Base-by-base conservation (phyloP, 1,284 basidiomycete species). In the Heimioporus retisporus region DNA sequence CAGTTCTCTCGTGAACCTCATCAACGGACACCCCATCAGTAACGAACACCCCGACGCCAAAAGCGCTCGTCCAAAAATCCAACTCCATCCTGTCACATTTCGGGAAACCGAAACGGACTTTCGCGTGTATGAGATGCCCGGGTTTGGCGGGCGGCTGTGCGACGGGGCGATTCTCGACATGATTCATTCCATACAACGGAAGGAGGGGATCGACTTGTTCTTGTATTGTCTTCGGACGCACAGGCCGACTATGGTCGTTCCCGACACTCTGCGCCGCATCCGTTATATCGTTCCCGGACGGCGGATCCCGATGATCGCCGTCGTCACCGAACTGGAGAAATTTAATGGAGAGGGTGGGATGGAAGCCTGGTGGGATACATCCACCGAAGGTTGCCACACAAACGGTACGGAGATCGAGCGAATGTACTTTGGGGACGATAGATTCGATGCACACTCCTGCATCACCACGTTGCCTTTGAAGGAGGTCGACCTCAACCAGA, bases 291-390 rank as follows among this genome's bases (percentile, higher is more conserved):
- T 66, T 23, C 50, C 50, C 4, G 51, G 18, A 7, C 57, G 19
- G 11, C 43, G n/a, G 10, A 63, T 74, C 3, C 77, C 77, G 4
- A 72, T 79, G 60, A 65, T 73, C 8, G 69, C 74, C 1, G 70
- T 75, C 40, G 72, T 80, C 13, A 80, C 72, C 1, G 75, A 74
- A 31, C 55, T 79, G 46, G 78, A 80, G 58, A 68, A 65, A 31
- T 76, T 74, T 14, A 61, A 60, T 18, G 21, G 44, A 21, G 67
- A 70, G 28, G 64, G 55, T 16, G 66, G 66, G 6, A 79, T 74
- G 74, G 75, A 79, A 6, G 65, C 60, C 3, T 78, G 77, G 77
- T 80, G 77, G 78, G 48, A 58, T 40, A 54, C 21, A 11, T 35
- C 50, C 4, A 46, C 62, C 10, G 67, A 25, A 8, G 58, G 28